These are phyloP conservation scores for Colletotrichum somersetense DNA, from an alignment of 2,329 filamentous ascomycete species.

Conservation along the genomic window DNA sequence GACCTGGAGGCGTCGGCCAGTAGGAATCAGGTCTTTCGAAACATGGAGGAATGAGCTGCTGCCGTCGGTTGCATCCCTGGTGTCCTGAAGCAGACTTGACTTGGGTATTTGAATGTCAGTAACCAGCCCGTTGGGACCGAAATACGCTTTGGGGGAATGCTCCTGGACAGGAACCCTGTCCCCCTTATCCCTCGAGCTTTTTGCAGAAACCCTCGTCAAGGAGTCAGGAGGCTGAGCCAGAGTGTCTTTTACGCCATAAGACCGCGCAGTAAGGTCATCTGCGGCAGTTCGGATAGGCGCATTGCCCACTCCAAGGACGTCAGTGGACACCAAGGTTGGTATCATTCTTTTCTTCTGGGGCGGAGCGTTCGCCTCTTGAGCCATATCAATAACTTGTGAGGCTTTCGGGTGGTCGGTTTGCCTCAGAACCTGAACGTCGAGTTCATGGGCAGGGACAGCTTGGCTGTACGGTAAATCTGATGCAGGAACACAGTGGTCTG, in stretches of 20 bases:
- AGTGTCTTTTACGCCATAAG: not conserved
- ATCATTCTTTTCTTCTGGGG: conserved; percentile 48
- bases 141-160: conserved; percentile 48
- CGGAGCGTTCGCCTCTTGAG: conserved; percentile 27
- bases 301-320: conserved; percentile 40
- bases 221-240: not conserved
- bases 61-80: conserved; percentile 28
- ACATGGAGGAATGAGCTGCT: not conserved
- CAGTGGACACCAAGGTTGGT: conserved; percentile 44
- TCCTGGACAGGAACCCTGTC: conserved; percentile 42
- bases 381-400: not conserved
- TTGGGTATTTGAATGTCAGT: conserved; percentile 26
- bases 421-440: not conserved
- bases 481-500: conserved; percentile 6
- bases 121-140: conserved; percentile 51
- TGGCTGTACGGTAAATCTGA: not conserved
- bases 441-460: not conserved
- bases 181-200: not conserved
- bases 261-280: conserved; percentile 24
- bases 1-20: conserved; percentile 60
- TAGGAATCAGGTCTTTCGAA: conserved; percentile 48
- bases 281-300: conserved; percentile 22
- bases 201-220: not conserved
- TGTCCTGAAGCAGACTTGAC: conserved; percentile 13
- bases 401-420: not conserved